These are phyloP conservation scores for Juncus effusus DNA, from an alignment of 176 grass and related monocot genomes.

Conservation along the genomic window DNA sequence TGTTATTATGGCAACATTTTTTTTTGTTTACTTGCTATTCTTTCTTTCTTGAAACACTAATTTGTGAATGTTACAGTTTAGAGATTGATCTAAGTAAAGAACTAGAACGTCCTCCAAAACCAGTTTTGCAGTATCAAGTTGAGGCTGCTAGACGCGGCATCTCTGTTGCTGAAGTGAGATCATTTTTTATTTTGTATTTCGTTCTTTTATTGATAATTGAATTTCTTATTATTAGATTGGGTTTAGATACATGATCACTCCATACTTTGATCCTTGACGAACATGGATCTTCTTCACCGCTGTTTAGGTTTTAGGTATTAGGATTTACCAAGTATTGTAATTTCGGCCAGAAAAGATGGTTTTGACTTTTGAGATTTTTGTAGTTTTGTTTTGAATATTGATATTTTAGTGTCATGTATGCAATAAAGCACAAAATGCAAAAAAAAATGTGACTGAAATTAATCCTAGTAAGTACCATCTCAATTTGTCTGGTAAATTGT, in stretches of 20 bases:
- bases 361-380: too few species aligned
- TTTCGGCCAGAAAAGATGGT: too few species aligned
- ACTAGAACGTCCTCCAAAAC: constrained; percentile 61
- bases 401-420: too few species aligned
- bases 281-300: too few species aligned
- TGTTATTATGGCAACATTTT: neutral
- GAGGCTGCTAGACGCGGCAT: constrained; percentile 61
- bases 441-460: too few species aligned
- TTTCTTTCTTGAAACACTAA: constrained; percentile 3
- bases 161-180: constrained; percentile 48
- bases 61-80: constrained; percentile 40
- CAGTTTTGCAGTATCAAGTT: constrained; percentile 72
- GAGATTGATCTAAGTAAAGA: constrained; percentile 95
- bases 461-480: too few species aligned
- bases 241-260: neutral
- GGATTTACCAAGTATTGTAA: too few species aligned
- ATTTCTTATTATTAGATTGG: constrained; percentile 9
- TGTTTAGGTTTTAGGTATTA: too few species aligned
- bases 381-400: too few species aligned
- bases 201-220: constrained; percentile 8
- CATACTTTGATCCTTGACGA: too few species aligned
- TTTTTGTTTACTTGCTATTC: neutral
- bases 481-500: too few species aligned
- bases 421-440: neutral
- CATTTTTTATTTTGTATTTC: constrained; percentile 2